Evolutionary conservation across 768 basidiomycete genomes (phyloP).

Genomic region (Coprinellus aureogranulatus): DNA sequence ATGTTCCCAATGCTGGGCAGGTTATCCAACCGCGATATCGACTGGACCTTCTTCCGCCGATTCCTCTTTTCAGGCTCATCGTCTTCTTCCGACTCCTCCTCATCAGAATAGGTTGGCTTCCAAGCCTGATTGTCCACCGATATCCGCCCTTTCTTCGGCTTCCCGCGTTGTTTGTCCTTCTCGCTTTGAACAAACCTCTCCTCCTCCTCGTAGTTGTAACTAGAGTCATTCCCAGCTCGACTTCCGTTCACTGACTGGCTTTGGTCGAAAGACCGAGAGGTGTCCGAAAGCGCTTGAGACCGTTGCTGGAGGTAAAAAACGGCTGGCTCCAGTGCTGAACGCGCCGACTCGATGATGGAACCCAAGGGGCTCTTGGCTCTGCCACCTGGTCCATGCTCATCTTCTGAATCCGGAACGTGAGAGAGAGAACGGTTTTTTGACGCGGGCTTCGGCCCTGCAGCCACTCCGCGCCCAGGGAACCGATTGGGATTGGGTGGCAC

Average conservation of each 20-base stretch:
- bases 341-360: conserved; percentile 54
- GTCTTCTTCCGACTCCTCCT: conserved; percentile 60
- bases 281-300: conserved; percentile 54
- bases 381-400: conserved; percentile 39
- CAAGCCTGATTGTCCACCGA: conserved; percentile 82
- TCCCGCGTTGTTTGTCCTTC: conserved; percentile 37
- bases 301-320: conserved; percentile 66
- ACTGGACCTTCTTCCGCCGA: conserved; percentile 55
- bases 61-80: conserved; percentile 53
- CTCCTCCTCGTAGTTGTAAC: conserved; percentile 79
- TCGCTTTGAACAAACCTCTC: conserved; percentile 51
- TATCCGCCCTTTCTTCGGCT: conserved; percentile 47
- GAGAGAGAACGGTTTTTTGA: conserved; percentile 54
- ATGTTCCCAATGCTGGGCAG: conserved; percentile 67
- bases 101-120: conserved; percentile 60
- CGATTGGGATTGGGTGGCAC: conserved; percentile 45
- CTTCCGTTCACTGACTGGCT: conserved; percentile 33
- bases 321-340: conserved; percentile 51
- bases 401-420: conserved; percentile 71
- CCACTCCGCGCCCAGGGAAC: conserved; percentile 18
- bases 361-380: conserved; percentile 73
- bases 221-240: conserved; percentile 41
- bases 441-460: conserved; percentile 41
- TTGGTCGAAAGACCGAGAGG: conserved; percentile 14
- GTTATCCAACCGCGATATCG: conserved; percentile 56